A percentile compares a stretch with the other conserved stretches of the same genome.
These are phyloP conservation scores for Fraxinus cuspidata DNA, from an alignment of 257 asterid species.

Conservation along the genomic window DNA sequence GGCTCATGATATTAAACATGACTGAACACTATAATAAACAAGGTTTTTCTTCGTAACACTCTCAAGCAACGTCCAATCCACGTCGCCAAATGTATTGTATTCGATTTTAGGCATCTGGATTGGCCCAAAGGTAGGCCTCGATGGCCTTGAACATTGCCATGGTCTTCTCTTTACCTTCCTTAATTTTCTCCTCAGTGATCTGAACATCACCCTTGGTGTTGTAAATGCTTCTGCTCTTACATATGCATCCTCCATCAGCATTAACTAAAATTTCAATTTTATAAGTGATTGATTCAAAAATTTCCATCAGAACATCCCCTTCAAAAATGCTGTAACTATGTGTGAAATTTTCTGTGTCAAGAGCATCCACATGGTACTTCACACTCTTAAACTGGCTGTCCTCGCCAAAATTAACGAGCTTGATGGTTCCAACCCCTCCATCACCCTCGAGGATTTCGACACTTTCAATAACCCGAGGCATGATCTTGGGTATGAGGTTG, in stretches of 20 bases:
- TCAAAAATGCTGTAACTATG: slow-evolving; percentile 37
- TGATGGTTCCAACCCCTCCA: slow-evolving; percentile 42
- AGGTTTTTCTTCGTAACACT: background rate
- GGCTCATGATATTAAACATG: background rate
- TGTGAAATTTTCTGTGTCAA: slow-evolving; percentile 33
- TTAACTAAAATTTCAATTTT: slow-evolving; percentile 33
- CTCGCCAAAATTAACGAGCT: slow-evolving; percentile 34
- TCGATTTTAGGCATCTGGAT: slow-evolving; percentile 24
- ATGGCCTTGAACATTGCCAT: slow-evolving; percentile 34
- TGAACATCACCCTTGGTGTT: slow-evolving; percentile 37
- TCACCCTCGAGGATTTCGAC: slow-evolving; percentile 38
- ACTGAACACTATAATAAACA: background rate
- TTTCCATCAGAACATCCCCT: slow-evolving; percentile 34
- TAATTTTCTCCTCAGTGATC: slow-evolving; percentile 38
- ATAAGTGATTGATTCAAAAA: slow-evolving; percentile 35
- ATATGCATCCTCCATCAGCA: slow-evolving; percentile 35
- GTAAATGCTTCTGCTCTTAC: slow-evolving; percentile 31
- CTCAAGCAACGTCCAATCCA: background rate
- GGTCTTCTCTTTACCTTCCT: slow-evolving; percentile 33
- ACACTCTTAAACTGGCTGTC: slow-evolving; percentile 33
- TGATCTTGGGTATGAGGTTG: slow-evolving; percentile 35
- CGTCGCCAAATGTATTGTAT: background rate
- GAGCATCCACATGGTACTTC: slow-evolving; percentile 38
- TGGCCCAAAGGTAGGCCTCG: slow-evolving; percentile 34
- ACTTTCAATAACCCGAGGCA: slow-evolving; percentile 39